Conservation (phyloP, 164 flowering plant genomes). For the Malania oleifera region DNA sequence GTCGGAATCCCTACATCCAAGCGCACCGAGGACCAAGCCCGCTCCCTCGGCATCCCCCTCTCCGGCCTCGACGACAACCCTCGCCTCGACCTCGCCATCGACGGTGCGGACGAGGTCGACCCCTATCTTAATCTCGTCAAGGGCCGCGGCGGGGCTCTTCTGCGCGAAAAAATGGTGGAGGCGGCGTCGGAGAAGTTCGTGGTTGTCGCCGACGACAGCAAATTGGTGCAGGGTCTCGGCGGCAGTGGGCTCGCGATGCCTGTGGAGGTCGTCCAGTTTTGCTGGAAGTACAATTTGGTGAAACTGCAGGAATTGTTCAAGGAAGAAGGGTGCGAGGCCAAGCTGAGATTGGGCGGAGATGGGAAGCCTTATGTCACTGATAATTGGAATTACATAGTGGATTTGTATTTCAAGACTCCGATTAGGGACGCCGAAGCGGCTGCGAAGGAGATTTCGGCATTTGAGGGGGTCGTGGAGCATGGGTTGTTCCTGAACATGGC, state of each 20-base stretch:
- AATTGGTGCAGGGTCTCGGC: slow-evolving; percentile 44
- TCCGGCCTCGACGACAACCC: slow-evolving; percentile 44
- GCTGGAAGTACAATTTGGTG: slow-evolving; percentile 55
- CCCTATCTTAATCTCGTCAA: slow-evolving; percentile 46
- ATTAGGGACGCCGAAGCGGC: slow-evolving; percentile 61
- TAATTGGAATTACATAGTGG: slow-evolving; percentile 73
- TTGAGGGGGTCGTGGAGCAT: slow-evolving; percentile 91
- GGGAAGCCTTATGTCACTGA: slow-evolving; percentile 87
- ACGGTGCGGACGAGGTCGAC: slow-evolving; percentile 66
- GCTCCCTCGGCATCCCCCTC: slow-evolving; percentile 42
- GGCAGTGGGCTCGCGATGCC: slow-evolving; percentile 57
- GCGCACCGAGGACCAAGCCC: slow-evolving; percentile 50
- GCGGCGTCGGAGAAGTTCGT: slow-evolving; percentile 50
- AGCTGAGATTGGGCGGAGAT: slow-evolving; percentile 43
- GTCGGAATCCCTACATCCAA: slow-evolving; percentile 59
- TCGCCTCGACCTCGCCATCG: slow-evolving; percentile 46
- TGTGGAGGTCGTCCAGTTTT: slow-evolving; percentile 54
- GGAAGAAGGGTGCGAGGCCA: slow-evolving; percentile 64
- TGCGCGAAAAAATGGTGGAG: slow-evolving; percentile 68
- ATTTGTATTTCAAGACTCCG: slow-evolving; percentile 72
- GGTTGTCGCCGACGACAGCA: slow-evolving; percentile 49
- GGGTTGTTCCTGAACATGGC: slow-evolving; percentile 86
- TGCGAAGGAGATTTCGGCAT: slow-evolving; percentile 53
- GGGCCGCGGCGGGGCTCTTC: slow-evolving; percentile 53
- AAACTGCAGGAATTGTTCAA: slow-evolving; percentile 57